Evolutionary conservation across 1,284 basidiomycete genomes (phyloP).

Genomic region (Veloboletus limbatus): DNA sequence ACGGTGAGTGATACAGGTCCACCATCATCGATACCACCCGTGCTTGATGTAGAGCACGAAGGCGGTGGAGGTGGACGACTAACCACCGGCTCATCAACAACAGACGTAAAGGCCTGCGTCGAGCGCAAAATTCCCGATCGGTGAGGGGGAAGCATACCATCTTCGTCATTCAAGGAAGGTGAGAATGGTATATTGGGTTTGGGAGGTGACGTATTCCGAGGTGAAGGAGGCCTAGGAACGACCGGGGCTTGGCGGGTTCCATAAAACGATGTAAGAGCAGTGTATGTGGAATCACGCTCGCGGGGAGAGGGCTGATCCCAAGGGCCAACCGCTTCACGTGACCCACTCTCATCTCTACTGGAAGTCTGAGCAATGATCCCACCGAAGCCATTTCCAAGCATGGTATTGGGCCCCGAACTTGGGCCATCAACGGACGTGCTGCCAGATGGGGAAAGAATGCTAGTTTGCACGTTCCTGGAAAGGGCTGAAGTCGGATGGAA

Average conservation of each 20-base stretch:
- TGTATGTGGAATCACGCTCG: slow-evolving; percentile 30
- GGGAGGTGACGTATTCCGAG: slow-evolving; percentile 27
- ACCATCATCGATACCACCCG: slow-evolving; percentile 25
- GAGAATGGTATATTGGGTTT: slow-evolving; percentile 23
- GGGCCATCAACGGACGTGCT: slow-evolving; percentile 19
- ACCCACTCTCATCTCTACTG: slow-evolving; percentile 24
- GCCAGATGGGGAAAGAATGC: slow-evolving; percentile 22
- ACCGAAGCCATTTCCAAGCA: slow-evolving; percentile 27
- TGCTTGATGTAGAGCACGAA: slow-evolving; percentile 33
- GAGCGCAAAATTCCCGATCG: slow-evolving; percentile 35
- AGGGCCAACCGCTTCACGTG: slow-evolving; percentile 29
- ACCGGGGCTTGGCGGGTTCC: slow-evolving; percentile 24
- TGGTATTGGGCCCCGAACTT: slow-evolving; percentile 19
- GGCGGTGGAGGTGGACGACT: slow-evolving; percentile 22
- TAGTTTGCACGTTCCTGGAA: slow-evolving; percentile 24
- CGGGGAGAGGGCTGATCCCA: slow-evolving; percentile 35
- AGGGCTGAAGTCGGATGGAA: slow-evolving; percentile 63
- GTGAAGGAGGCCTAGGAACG: slow-evolving; percentile 28
- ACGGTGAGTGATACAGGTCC: slow-evolving; percentile 42
- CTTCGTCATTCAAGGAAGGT: slow-evolving; percentile 27
- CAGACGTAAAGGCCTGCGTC: slow-evolving; percentile 26
- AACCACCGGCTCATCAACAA: slow-evolving; percentile 25
- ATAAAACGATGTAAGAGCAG: slow-evolving; percentile 30
- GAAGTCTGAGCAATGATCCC: slow-evolving; percentile 28
- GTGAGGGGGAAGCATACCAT: slow-evolving; percentile 39